Evolutionary conservation across 106 monocot genomes (phyloP), one percentile per base, ranked within the genome.

Genomic region (Vanilla planifolia): DNA sequence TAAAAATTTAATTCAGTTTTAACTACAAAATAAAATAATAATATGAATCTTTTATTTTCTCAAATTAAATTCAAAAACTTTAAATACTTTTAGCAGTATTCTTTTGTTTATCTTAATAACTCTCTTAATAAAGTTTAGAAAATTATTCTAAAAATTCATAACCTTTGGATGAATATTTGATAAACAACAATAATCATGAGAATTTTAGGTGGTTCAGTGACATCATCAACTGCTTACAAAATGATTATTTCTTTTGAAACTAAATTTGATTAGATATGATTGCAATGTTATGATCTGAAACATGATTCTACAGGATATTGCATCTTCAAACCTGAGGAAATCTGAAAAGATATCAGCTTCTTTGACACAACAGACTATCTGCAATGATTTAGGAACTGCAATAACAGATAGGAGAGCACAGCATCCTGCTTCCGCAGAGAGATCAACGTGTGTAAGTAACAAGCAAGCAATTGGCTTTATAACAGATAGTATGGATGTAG

Each of bases 401-500:
- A 24, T 48, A 8, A 24, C 15, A 43, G 44, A 61, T 52, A 17
- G 19, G 14, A 53, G 27, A 36, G 16, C 5, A 40, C 45, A 60
- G 42, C 30, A 70, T 53, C 36, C 29, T 16, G 26, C 22, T 11
- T 59, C 19, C 42, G 68, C 35, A 29, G 24, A 66, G 3, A 42
- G 23, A 48, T 16, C 60, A 62, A 23, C 16, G 1, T 43, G 22
- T 32, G 15, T 21, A 10, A 61, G 24, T 8, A 60, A 22, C 6
- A 60, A 10, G 50, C 64, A 33, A 48, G 21, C 23, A 36, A 67
- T 47, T 39, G 43, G 40, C 30, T 78, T 71, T 55, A 70, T 53
- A 59, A 41, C 78, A 43, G 46, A 52, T 47, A 78, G 66, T 50
- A 61, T 66, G 63, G 45, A 50, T 53, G 42, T 8, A n/a, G 69